Evolutionary conservation across 768 basidiomycete species (phyloP).

Genomic region (Hydnomerulius pinastri): DNA sequence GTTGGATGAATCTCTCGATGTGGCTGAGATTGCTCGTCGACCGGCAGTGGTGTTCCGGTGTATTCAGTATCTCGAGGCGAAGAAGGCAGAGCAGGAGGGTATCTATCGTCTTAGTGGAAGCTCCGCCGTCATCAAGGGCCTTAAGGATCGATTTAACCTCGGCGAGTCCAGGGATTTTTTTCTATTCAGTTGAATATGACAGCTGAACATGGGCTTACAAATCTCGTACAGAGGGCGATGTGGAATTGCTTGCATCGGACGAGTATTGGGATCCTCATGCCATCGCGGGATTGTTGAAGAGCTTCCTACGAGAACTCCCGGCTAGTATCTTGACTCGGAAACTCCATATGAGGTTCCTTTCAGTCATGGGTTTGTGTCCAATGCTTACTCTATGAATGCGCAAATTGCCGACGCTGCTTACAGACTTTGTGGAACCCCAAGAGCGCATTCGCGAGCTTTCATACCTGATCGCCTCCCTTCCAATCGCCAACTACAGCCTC

Average conservation of each 20-base stretch:
- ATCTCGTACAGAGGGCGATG: conserved; percentile 79
- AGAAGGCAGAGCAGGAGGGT: conserved; percentile 94
- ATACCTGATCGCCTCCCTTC: conserved; percentile 81
- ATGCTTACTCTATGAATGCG: conserved; percentile 2
- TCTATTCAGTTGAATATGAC: no score
- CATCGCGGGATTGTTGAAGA: conserved; percentile 92
- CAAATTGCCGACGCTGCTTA: conserved; percentile 14
- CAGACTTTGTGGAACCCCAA: conserved; percentile 87
- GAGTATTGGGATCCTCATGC: conserved; percentile 99
- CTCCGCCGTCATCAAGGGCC: conserved; percentile 89
- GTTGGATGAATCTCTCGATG: conserved; percentile 83
- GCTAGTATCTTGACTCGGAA: conserved; percentile 91
- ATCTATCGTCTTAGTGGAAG: conserved; percentile 96
- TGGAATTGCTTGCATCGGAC: conserved; percentile 83
- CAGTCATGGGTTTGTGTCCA: conserved; percentile 81
- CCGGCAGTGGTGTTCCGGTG: conserved; percentile 95
- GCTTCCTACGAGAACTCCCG: conserved; percentile 91
- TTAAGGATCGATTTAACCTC: conserved; percentile 91
- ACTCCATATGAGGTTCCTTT: conserved; percentile 85
- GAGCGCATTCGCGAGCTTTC: conserved; percentile 89
- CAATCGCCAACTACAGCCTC: conserved; percentile 90
- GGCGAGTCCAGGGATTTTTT: conserved; percentile 49
- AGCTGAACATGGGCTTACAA: conserved; percentile 8
- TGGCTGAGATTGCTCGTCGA: conserved; percentile 86
- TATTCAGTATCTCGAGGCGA: conserved; percentile 92